Evolutionary conservation across 2,329 filamentous ascomycete genomes (phyloP), one percentile per base, ranked within the genome.

Genomic region (Nemania sp.): DNA sequence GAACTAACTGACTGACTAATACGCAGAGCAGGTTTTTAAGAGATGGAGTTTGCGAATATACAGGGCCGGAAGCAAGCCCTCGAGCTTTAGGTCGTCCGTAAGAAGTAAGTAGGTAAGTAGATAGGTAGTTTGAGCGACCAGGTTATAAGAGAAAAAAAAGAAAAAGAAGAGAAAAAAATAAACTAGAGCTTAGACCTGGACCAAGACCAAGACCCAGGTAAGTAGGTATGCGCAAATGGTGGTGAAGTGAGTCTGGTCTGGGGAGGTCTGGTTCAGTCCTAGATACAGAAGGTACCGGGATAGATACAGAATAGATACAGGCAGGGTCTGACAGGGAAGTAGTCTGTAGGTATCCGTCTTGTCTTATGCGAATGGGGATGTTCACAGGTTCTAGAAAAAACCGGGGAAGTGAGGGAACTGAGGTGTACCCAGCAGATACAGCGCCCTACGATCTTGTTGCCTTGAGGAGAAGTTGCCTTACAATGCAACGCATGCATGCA

Each of bases 401-500:
- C 32, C 18, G 65, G 65, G 54, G 60, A 60, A 11, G 18, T 43
- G 60, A 64, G 60, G 51, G n/a, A n/a, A n/a, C n/a, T n/a, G n/a
- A n/a, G n/a, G n/a, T n/a, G n/a, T 54, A 54, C 26, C 51, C 51
- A 54, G 51, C 47, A 51, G 47, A 51, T 27, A 26, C 15, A 27
- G 41, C 41, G 41, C 41, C 41, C 41, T 45, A 20, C 41, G 18
- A 29, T 27, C 18, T 32, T 53, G 58, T n/a, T 53, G 47, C 58
- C 58, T 61, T 61, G 58, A 10, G 32, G 13, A 51, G 11, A 7
- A 51, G 43, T 20, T 51, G 45, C 54, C 22, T 45, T n/a, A 22
- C n/a, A n/a, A n/a, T n/a, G n/a, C n/a, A n/a, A n/a, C n/a, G n/a
- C n/a, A n/a, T n/a, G n/a, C n/a, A n/a, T n/a, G n/a, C n/a, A n/a